Base-by-base conservation (phyloP, 225 moss, liverwort and hornwort genomes). In the Pseudoscleropodium purum region DNA sequence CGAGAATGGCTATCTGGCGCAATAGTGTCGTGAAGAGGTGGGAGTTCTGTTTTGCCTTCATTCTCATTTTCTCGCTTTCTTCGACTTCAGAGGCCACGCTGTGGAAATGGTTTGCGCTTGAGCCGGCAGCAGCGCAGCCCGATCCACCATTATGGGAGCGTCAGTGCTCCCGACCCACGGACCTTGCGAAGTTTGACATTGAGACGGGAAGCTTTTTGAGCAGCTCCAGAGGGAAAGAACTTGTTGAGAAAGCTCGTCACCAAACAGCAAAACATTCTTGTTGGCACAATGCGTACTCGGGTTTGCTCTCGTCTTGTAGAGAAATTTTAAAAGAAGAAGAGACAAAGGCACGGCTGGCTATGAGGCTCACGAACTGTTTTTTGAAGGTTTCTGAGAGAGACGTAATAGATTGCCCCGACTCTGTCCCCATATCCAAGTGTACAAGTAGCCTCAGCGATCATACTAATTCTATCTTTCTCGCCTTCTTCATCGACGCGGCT, bases 401-500 rank as follows among this genome's bases (percentile, higher is more conserved):
- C 7, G 87, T 91, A 11, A 93, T 92, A 43, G 88, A 93, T 29
- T 98, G 98, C 87, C 89, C 96, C 4, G 96, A 96, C n/a, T 87
- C 91, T 37, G 79, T 87, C 33, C 91, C 91, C 15, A 88, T 95
- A 57, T 92, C 91, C 49, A 94, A 93, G 72, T 98, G 98, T 54
- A 95, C 96, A 15, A 95, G 93, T 82, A 89, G 87, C 43, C 86
- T 98, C 51, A 94, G 92, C 82, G 96, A 98, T 81, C 98, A 97
- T 59, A 92, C 89, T 0, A 94, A 98, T 56, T 91, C 92, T 16
- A 94, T 97, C 86, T 98, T 96, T 90, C 93, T 98, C 49, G 97
- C 97, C 67, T 98, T 97, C 92, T 98, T 97, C 90, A 94, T 98
- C 43, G 98, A 98, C 79, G 89, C 94, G 34, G 95, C 97, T 29